Evolutionary conservation across 331 rosid genomes (phyloP).

Genomic region (Phaseolus coccineus): DNA sequence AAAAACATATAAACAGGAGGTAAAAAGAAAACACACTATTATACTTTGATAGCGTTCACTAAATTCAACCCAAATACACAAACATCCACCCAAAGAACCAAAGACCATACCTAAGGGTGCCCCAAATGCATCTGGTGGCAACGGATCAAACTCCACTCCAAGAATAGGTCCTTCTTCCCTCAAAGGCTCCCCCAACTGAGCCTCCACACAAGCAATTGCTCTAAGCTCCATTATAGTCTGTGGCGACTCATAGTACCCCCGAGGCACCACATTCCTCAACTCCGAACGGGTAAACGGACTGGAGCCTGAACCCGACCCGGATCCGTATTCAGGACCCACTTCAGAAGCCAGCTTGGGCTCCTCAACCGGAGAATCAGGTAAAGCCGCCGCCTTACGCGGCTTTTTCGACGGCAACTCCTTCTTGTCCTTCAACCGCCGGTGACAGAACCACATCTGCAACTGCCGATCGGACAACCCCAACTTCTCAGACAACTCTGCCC

Average conservation of each 20-base stretch:
- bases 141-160: conserved; percentile 89
- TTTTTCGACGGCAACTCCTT: conserved; percentile 76
- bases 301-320: conserved; percentile 96
- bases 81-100: neutral
- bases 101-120: conserved; percentile 81
- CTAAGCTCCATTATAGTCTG: conserved; percentile 77
- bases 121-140: conserved; percentile 99
- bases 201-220: conserved; percentile 95
- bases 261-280: conserved; percentile 61
- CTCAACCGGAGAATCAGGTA: conserved; percentile 73
- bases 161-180: conserved; percentile 94
- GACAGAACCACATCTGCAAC: conserved; percentile 99
- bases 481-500: conserved; percentile 84
- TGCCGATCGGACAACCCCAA: conserved; percentile 97
- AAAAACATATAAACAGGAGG: neutral
- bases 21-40: conserved; percentile 19
- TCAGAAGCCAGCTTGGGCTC: conserved; percentile 67
- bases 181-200: conserved; percentile 91
- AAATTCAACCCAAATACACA: conserved; percentile 20
- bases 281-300: conserved; percentile 74
- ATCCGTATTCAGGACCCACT: conserved; percentile 80
- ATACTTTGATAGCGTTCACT: neutral
- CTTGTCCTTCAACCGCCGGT: conserved; percentile 94
- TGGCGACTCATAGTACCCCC: conserved; percentile 74
- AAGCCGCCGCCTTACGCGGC: conserved; percentile 44